Conservation (phyloP, 1,139 yeast species). For the Scheffersomyces illinoinensis region DNA sequence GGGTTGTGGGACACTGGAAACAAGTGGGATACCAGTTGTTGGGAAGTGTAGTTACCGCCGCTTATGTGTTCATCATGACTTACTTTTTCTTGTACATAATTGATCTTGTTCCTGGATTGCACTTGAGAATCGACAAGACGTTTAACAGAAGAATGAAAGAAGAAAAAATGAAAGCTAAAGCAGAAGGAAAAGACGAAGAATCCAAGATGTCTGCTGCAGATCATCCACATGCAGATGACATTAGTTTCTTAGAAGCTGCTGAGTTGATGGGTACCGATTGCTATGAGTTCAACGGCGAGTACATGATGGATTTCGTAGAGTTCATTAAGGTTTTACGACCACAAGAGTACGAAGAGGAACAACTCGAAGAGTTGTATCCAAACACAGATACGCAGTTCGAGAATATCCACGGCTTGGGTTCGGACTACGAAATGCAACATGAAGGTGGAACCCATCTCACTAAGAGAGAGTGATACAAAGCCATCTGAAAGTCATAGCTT, state of each 20-base stretch:
- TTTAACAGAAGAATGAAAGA: constrained; percentile 37
- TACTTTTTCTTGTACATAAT: constrained; percentile 40
- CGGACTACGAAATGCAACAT: constrained; percentile 21
- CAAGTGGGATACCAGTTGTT: constrained; percentile 52
- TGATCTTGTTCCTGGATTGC: constrained; percentile 48
- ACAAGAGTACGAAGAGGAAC: constrained; percentile 35
- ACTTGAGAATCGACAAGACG: constrained; percentile 45
- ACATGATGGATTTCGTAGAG: constrained; percentile 48
- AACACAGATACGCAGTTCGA: not conserved
- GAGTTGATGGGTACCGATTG: constrained; percentile 54
- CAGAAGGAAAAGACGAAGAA: constrained; percentile 16
- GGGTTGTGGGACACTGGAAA: constrained; percentile 48
- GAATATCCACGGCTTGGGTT: constrained; percentile 9
- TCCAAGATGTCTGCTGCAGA: constrained; percentile 19
- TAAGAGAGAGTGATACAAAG: constrained; percentile 5
- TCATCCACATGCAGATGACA: constrained; percentile 5
- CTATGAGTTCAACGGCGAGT: constrained; percentile 55
- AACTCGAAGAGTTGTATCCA: constrained; percentile 2
- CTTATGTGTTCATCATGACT: constrained; percentile 39
- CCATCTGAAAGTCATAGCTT: not conserved
- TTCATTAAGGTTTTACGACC: constrained; percentile 46
- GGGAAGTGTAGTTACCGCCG: constrained; percentile 43
- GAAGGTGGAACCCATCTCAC: constrained; percentile 6
- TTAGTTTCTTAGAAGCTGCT: constrained; percentile 24
- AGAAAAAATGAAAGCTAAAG: constrained; percentile 4